Evolutionary conservation across 495 filamentous ascomycete species (phyloP), one percentile per base, ranked within the genome.

Genomic region (Lophiotrema nucula): DNA sequence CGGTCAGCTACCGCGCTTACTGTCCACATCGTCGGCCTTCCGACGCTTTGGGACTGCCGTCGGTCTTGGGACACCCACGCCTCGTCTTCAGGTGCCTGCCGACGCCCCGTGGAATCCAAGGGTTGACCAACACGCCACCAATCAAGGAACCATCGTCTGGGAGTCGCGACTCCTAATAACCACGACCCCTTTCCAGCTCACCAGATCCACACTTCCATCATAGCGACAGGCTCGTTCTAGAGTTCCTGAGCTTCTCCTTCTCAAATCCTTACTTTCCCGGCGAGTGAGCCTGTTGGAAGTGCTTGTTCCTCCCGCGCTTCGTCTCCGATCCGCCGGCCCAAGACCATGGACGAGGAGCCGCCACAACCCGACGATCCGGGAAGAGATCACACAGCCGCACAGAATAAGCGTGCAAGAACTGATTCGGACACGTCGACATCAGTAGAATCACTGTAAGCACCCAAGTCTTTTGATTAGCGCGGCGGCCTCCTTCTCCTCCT

Each of bases 341-440:
- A 38, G 28, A 51, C 63, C 63, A 66, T 66, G 63, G 63, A 66
- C 28, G 63, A 66, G 53, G 53, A 61, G 33, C 63, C 57, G 54
- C 63, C 63, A 62, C 57, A 54, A 55, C 58, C 63, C 58, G 57
- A 66, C 43, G 52, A 62, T 44, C 54, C 53, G 62, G 61, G 37
- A 38, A 49, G 43, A 48, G 47, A 60, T 62, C 57, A 50, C 58
- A 66, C 58, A 58, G 58, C 51, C 63, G 53, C 52, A 50, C 58
- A 33, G 28, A 28, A 58, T 42, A 59, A 54, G 46, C 63, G 58
- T 18, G 15, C 28, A 21, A 51, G 63, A 13, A 47, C 52, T 21
- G 47, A 45, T 38, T 62, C 63, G 27, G 53, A 52, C 13, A 58
- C 47, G 23, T 66, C 63, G 11, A 54, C 57, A n/a, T 61, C 63